Conservation (phyloP, 1,284 basidiomycete species). For the Kalmanozyma brasiliensis region DNA sequence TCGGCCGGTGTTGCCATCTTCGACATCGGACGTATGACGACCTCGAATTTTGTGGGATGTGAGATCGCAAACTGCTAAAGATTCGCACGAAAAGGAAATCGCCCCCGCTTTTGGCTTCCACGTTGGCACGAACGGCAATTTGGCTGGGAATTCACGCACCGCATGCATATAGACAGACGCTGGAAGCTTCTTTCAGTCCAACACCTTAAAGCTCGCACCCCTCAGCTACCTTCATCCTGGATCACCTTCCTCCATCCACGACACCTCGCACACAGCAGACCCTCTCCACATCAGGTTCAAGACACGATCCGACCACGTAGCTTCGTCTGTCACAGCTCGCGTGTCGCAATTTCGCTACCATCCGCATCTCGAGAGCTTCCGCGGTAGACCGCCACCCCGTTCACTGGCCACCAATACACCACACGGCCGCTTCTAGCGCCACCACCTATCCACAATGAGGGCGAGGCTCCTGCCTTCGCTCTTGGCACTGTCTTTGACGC, state of each 20-base stretch:
- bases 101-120: constrained; percentile 26
- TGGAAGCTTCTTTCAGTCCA: too few relatives aligned
- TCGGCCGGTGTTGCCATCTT: too few relatives aligned
- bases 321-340: too few relatives aligned
- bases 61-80: not conserved
- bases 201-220: not conserved
- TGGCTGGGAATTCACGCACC: not conserved
- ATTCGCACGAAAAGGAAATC: not conserved
- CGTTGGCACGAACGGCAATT: constrained; percentile 18
- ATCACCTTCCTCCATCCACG: not conserved
- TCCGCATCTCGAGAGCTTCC: too few relatives aligned
- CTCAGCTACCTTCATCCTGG: not conserved
- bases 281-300: too few relatives aligned
- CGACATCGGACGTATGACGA: too few relatives aligned
- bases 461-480: constrained; percentile 33
- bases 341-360: too few relatives aligned
- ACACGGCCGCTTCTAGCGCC: not conserved
- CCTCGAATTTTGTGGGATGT: not conserved
- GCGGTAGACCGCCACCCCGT: too few relatives aligned
- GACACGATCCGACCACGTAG: too few relatives aligned
- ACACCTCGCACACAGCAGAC: too few relatives aligned
- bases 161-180: not conserved
- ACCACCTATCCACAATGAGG: constrained; percentile 16
- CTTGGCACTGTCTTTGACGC: constrained; percentile 40
- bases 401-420: too few relatives aligned